A percentile compares a stretch with the other conserved stretches of the same genome.
Conservation (phyloP, 495 filamentous ascomycete species). For the Penicillium paxilli region DNA sequence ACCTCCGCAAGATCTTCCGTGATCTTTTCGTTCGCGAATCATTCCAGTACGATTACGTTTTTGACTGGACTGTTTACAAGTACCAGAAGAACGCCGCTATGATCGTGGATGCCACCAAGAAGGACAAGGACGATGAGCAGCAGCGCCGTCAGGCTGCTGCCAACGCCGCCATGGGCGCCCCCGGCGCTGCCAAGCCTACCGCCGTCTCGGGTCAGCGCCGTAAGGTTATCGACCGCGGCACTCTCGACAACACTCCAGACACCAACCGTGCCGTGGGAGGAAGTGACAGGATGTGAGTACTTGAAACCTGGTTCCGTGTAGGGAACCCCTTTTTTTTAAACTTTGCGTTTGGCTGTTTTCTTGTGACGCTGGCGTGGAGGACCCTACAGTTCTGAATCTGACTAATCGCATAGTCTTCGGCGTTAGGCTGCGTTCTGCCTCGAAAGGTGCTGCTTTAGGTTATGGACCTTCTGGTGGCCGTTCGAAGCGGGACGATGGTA, state of each 20-base stretch:
- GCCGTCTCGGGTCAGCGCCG: conserved; percentile 78
- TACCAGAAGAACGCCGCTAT: conserved; percentile 99
- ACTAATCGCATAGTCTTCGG: conserved; percentile 88
- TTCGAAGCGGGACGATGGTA: conserved; percentile 71
- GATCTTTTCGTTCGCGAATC: conserved; percentile 99
- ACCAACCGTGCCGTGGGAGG: conserved; percentile 86
- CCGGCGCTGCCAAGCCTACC: conserved; percentile 65
- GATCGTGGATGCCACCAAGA: conserved; percentile 75
- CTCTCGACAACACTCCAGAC: conserved; percentile 77
- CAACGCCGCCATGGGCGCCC: conserved; percentile 60
- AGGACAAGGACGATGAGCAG: conserved; percentile 76
- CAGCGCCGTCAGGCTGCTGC: conserved; percentile 59
- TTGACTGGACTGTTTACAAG: conserved; percentile 99
- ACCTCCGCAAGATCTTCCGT: conserved; percentile 99
- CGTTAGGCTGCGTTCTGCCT: conserved; percentile 94
- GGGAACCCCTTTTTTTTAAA: conserved; percentile 63
- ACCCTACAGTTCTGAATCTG: conserved; percentile 67
- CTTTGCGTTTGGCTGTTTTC: conserved; percentile 78
- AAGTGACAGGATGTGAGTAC: conserved; percentile 99
- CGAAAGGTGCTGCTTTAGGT: conserved; percentile 73
- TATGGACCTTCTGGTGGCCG: conserved; percentile 70
- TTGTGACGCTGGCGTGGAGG: conserved; percentile 77
- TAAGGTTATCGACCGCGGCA: conserved; percentile 75
- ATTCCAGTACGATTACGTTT: conserved; percentile 99
- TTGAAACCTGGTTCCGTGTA: conserved; percentile 83